Evolutionary conservation across 768 basidiomycete genomes (phyloP).

Genomic region (Boletus huronensis): DNA sequence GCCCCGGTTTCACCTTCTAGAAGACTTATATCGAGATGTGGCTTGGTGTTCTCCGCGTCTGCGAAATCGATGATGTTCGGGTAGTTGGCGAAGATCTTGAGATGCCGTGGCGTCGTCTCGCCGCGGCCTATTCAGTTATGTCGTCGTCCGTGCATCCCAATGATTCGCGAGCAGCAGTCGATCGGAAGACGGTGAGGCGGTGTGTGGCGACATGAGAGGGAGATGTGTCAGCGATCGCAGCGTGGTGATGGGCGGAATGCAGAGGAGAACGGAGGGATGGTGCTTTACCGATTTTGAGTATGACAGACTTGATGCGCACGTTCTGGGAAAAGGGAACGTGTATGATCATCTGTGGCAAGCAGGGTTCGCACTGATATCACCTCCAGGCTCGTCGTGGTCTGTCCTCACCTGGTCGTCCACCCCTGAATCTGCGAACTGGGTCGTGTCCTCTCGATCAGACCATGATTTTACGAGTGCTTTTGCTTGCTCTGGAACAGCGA

Average conservation of each 20-base stretch:
- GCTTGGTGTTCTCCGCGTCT: conserved; percentile 64
- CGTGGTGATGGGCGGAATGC: conserved; percentile 8
- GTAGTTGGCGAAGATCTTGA: conserved; percentile 73
- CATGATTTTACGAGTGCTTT: conserved; percentile 77
- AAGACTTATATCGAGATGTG: conserved; percentile 68
- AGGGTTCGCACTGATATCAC: conserved; percentile 16
- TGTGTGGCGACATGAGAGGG: conserved; percentile 2
- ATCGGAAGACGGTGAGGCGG: conserved; percentile 2
- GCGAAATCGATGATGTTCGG: conserved; percentile 73
- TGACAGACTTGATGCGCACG: conserved; percentile 68
- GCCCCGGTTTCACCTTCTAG: conserved; percentile 66
- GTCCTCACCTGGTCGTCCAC: conserved; percentile 78
- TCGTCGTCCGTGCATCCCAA: conserved; percentile 1
- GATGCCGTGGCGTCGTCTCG: conserved; percentile 67
- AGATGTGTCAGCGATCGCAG: conserved; percentile 9
- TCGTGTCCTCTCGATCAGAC: conserved; percentile 69
- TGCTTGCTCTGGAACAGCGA: conserved; percentile 78
- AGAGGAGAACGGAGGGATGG: conserved; percentile 3
- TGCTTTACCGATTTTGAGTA: conserved; percentile 69
- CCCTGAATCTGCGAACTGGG: conserved; percentile 66
- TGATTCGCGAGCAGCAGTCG: conserved; percentile 3
- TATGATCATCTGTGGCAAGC: conserved; percentile 58
- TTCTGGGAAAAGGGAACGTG: conserved; percentile 79
- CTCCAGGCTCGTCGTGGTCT: conserved; percentile 1
- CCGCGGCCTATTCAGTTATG: conserved; percentile 57